These are phyloP conservation scores for Hymenoscyphus salicellus DNA, from an alignment of 2,329 filamentous ascomycete species.

Conservation along the genomic window DNA sequence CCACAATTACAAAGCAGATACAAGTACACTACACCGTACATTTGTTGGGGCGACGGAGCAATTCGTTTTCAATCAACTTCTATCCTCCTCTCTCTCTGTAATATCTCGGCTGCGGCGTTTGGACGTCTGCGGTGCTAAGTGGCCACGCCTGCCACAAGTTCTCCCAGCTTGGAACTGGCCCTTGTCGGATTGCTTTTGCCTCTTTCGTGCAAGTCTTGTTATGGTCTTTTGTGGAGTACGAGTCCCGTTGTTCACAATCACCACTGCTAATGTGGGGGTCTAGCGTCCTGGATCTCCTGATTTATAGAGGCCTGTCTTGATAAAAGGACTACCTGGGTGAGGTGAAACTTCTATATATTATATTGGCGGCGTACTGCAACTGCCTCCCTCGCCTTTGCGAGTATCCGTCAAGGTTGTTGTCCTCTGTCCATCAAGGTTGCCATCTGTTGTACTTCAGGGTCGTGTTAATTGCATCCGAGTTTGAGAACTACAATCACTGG, in stretches of 20 bases:
- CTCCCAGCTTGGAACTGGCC: neutral
- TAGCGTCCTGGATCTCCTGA: slow-evolving; percentile 2
- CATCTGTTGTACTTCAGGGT: neutral
- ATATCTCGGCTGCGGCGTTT: neutral
- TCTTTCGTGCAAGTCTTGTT: slow-evolving; percentile 1
- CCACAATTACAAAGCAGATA: neutral
- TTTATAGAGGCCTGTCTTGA: neutral
- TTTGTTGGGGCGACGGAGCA: neutral
- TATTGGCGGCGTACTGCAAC: neutral
- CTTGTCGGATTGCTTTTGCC: neutral
- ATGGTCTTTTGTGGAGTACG: neutral
- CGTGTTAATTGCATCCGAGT: neutral
- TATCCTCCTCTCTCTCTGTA: neutral
- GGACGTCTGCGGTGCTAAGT: neutral
- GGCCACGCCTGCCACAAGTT: neutral
- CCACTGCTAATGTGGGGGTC: slow-evolving; percentile 3
- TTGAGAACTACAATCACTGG: too few species aligned
- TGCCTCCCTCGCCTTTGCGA: neutral
- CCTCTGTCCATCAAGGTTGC: neutral
- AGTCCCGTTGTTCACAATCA: slow-evolving; percentile 2
- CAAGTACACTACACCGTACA: neutral
- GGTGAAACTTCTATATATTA: neutral
- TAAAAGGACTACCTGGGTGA: neutral
- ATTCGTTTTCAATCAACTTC: neutral
- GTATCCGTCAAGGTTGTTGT: neutral